Conservation (phyloP, 1,139 yeast genomes). For the Saccharomyces hybrid region DNA sequence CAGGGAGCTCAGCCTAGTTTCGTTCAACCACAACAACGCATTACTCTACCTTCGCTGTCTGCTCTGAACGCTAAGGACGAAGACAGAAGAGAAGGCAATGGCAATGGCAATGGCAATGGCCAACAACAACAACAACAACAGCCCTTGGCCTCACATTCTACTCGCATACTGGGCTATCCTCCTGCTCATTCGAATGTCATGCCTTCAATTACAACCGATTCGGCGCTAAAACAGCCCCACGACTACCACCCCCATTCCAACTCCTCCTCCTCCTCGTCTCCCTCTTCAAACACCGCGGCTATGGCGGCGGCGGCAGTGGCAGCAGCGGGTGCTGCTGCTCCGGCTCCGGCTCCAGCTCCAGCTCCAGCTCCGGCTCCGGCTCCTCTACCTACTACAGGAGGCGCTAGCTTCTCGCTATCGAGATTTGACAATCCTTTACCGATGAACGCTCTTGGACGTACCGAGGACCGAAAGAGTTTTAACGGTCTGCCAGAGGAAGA, state of each 20-base stretch:
- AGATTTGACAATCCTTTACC: conserved; percentile 28
- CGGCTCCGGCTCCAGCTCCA: background rate
- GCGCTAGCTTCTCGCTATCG: conserved; percentile 16
- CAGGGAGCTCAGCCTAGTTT: background rate
- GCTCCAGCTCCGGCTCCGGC: background rate
- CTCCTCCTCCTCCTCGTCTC: background rate
- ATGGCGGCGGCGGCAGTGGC: background rate
- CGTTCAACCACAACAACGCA: conserved; percentile 1
- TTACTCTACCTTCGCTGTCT: conserved; percentile 8
- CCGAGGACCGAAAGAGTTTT: background rate
- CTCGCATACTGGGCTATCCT: background rate
- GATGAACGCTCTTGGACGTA: background rate
- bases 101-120: background rate
- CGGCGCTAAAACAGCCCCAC: background rate
- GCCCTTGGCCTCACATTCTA: background rate
- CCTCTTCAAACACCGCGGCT: background rate
- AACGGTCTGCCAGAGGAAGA: background rate
- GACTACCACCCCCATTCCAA: background rate
- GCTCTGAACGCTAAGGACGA: conserved; percentile 3
- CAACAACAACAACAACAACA: conserved; percentile 6
- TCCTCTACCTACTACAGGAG: background rate
- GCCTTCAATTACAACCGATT: background rate
- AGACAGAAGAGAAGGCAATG: background rate
- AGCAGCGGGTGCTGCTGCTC: background rate
- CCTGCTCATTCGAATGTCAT: background rate